Percentiles rank a stretch among this genome's conserved stretches.
phyloP scores from a whole-genome alignment of 1,139 yeast genomes.

The Saccharomyces hybrid region DNA sequence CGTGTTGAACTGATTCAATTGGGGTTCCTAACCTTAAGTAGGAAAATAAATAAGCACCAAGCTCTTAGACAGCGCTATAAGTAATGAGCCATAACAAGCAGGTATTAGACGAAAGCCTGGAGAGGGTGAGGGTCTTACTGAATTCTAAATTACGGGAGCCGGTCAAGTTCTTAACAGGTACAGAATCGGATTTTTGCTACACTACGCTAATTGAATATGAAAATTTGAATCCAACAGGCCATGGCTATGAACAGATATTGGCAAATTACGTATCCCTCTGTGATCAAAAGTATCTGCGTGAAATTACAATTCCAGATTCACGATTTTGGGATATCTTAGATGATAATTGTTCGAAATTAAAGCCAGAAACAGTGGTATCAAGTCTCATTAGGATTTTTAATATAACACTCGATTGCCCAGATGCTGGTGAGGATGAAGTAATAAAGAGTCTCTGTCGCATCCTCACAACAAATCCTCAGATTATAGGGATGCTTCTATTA shows the following conservation, averaged over 20 bases:
- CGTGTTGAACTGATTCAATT: neutral
- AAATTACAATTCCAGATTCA: neutral
- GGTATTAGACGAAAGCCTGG: neutral
- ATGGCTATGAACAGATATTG: neutral
- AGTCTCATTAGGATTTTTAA: neutral
- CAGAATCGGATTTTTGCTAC: neutral
- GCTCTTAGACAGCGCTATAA: neutral
- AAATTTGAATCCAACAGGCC: neutral
- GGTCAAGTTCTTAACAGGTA: neutral
- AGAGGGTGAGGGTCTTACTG: neutral
- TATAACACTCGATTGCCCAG: neutral
- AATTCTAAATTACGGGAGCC: neutral
- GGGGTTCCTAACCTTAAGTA: neutral
- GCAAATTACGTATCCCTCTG: neutral
- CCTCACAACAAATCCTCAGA: neutral
- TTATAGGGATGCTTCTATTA: neutral
- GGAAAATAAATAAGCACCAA: neutral
- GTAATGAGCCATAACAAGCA: neutral
- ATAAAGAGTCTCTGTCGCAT: neutral
- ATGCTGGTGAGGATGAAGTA: slow-evolving; percentile 1
- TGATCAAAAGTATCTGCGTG: neutral
- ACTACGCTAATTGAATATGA: neutral
- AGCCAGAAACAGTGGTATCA: neutral
- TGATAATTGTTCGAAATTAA: slow-evolving; percentile 2
- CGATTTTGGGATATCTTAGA: neutral